phyloP scores from a whole-genome alignment of 2,329 filamentous ascomycete species.

The Epichloe coenophiala region DNA sequence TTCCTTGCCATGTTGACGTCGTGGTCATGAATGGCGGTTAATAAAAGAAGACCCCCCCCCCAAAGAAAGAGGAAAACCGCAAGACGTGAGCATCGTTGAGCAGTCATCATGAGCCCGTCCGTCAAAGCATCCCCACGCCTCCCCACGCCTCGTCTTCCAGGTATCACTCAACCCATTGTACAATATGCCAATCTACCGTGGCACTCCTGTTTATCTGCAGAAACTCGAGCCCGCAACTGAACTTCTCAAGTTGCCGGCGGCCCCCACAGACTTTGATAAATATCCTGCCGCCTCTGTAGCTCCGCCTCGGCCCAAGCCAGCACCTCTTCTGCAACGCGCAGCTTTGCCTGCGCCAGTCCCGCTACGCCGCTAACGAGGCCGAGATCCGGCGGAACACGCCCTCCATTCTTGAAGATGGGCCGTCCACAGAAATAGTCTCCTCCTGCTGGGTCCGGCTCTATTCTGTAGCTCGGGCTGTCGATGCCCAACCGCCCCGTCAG shows the following conservation, averaged over 20 bases:
- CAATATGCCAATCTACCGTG: too few relatives aligned
- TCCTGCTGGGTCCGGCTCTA: slow-evolving; percentile 10
- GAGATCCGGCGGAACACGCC: slow-evolving; percentile 17
- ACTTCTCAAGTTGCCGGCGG: background rate
- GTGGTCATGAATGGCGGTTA: too few relatives aligned
- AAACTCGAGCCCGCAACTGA: too few relatives aligned
- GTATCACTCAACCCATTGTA: too few relatives aligned
- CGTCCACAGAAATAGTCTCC: slow-evolving; percentile 22
- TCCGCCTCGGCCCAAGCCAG: slow-evolving; percentile 22
- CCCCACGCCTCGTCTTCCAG: too few relatives aligned
- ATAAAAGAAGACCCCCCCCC: too few relatives aligned
- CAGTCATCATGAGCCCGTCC: background rate
- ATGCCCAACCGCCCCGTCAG: slow-evolving; percentile 22
- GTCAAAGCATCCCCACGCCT: too few relatives aligned
- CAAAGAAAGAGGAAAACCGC: background rate
- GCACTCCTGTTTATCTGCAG: too few relatives aligned
- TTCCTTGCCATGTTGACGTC: too few relatives aligned
- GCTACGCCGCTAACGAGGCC: slow-evolving; percentile 21
- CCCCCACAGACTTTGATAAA: slow-evolving; percentile 3
- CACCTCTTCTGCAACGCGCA: slow-evolving; percentile 26
- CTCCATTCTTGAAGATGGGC: slow-evolving; percentile 19
- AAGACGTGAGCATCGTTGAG: background rate
- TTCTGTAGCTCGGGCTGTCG: slow-evolving; percentile 19
- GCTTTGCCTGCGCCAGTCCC: slow-evolving; percentile 22
- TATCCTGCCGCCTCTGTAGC: slow-evolving; percentile 5